Percentiles rank a stretch among this genome's conserved stretches.
These are phyloP conservation scores for Podosphaera aphanis DNA, from an alignment of 2,329 filamentous ascomycete species.

Conservation along the genomic window DNA sequence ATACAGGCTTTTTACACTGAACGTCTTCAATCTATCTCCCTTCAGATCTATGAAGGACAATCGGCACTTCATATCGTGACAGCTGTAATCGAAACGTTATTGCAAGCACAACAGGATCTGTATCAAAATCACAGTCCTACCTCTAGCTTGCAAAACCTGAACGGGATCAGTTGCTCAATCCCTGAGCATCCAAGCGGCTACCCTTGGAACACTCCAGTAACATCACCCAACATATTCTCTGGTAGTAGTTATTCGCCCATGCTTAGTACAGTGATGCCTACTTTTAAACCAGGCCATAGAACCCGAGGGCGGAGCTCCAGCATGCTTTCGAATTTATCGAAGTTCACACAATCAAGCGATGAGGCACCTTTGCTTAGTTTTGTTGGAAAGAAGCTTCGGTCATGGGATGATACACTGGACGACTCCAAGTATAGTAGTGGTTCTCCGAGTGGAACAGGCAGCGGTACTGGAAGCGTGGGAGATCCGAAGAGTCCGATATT, in stretches of 20 bases:
- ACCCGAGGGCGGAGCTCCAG: slow-evolving; percentile 35
- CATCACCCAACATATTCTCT: slow-evolving; percentile 3
- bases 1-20: slow-evolving; percentile 10
- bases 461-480: slow-evolving; percentile 21
- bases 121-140: slow-evolving; percentile 7
- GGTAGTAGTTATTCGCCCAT: slow-evolving; percentile 2
- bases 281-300: slow-evolving; percentile 4
- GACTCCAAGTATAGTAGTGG: slow-evolving; percentile 7
- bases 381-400: slow-evolving; percentile 2
- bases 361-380: slow-evolving; percentile 18
- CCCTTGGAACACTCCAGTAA: slow-evolving; percentile 10
- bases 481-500: slow-evolving; percentile 27
- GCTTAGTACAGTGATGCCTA: slow-evolving; percentile 1
- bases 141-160: slow-evolving; percentile 8
- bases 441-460: slow-evolving; percentile 16
- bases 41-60: slow-evolving; percentile 5
- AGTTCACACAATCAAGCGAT: slow-evolving; percentile 37
- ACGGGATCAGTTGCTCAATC: slow-evolving; percentile 3
- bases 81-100: slow-evolving; percentile 3
- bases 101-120: slow-evolving; percentile 3
- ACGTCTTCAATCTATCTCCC: slow-evolving; percentile 7
- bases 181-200: slow-evolving; percentile 5
- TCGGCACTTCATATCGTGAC: slow-evolving; percentile 3
- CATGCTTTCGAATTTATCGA: slow-evolving; percentile 44
- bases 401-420: slow-evolving; percentile 8